Conservation (phyloP, 2,329 filamentous ascomycete genomes). For the Magnaporthiopsis poae region DNA sequence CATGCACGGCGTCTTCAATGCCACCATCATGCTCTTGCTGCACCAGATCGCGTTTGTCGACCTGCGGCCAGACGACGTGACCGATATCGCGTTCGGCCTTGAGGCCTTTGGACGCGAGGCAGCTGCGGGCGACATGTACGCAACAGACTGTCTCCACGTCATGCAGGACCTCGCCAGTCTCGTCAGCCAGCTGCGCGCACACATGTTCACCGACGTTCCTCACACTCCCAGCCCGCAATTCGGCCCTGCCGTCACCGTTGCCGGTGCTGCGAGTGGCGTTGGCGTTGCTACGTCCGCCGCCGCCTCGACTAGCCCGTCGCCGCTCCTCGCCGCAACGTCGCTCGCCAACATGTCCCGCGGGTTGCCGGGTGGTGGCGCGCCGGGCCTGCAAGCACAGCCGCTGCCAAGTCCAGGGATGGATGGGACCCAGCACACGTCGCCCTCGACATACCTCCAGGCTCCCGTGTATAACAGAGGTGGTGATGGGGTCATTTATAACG, state of each 20-base stretch:
- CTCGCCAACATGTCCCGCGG: not conserved
- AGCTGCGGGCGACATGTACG: constrained; percentile 28
- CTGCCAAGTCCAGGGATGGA: not conserved
- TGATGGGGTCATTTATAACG: not conserved
- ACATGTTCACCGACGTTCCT: constrained; percentile 8
- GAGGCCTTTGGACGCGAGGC: constrained; percentile 31
- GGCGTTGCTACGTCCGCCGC: not conserved
- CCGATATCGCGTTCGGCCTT: constrained; percentile 31
- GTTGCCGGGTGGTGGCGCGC: no score
- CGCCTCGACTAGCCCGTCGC: not conserved
- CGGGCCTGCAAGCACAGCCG: not conserved
- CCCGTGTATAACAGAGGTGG: not conserved
- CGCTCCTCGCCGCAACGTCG: not conserved
- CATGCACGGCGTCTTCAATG: constrained; percentile 41
- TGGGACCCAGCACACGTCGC: not conserved
- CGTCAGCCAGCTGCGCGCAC: constrained; percentile 6
- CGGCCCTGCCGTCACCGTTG: not conserved
- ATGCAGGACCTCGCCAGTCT: constrained; percentile 9
- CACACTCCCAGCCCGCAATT: constrained; percentile 6
- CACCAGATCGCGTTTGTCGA: constrained; percentile 31
- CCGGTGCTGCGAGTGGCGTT: not conserved
- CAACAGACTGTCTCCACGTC: constrained; percentile 14
- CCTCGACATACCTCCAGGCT: not conserved
- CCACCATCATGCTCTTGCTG: constrained; percentile 37
- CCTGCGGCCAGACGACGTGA: constrained; percentile 19